Base-by-base conservation (phyloP, 2,329 filamentous ascomycete species). In the Rachicladosporium sp. region DNA sequence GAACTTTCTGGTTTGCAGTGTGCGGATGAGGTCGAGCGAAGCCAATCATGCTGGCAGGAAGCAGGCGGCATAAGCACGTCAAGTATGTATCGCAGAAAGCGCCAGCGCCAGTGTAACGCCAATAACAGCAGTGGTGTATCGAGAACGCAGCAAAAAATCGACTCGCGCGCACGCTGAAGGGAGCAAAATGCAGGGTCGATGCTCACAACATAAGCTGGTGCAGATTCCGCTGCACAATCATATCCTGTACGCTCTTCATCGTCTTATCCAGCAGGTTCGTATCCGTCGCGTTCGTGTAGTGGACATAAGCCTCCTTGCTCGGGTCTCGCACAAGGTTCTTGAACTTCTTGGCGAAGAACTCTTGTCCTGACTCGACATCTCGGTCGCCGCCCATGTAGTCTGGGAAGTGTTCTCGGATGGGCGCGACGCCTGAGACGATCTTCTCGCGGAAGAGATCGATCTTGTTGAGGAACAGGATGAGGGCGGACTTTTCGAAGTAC, bases 391-490 rank as follows among this genome's bases (percentile, higher is more conserved):
- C 67, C 2, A 54, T 58, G 50, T 65, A 71, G 48, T 70, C 67
- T 4, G 68, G 67, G 54, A 70, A 71, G 46, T 68, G 61, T 38
- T 65, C 63, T 46, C 53, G 57, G 50, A 71, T 69, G 2, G 63
- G 65, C 40, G 64, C 63, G 50, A 63, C 60, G 38, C 65, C 64
- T 30, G 61, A 56, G 10, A 56, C 52, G 31, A 71, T 60, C 56
- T 70, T 70, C 45, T 69, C 66, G 37, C 61, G 57, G 60, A 71
- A 70, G 6, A 70, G 53, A 48, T 71, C 68, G 50, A 69, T 69
- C 52, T 71, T 71, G 62, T 70, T 71, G 33, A 71, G 58, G 56
- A 71, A 70, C 36, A 71, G 59, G 42, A 71, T 70, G 30, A 71
- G 59, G 9, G 67, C 66, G n/a, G 67, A 67, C 44, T 65, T 67